Percentiles rank a stretch among this genome's conserved stretches.
phyloP scores from a whole-genome alignment of 1,284 basidiomycete genomes.

The Schizopora paradoxa region DNA sequence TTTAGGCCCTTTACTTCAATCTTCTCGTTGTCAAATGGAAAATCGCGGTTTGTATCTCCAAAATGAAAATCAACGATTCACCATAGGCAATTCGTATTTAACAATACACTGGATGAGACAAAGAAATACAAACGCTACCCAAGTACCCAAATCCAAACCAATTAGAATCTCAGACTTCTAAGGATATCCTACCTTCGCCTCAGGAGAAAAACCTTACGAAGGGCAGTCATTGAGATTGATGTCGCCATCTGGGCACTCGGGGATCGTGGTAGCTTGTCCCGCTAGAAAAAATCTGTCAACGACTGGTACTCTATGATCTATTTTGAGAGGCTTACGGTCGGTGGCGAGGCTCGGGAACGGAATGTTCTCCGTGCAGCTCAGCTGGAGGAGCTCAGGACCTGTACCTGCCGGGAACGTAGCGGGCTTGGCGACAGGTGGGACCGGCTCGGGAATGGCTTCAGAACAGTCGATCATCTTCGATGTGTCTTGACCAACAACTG shows the following conservation, averaged over 20 bases:
- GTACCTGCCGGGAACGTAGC: neutral
- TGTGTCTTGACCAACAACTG: conserved; percentile 28
- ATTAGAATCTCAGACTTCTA: no score
- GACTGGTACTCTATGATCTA: no score
- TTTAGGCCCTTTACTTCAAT: no score
- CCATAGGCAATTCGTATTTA: no score
- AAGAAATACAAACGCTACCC: no score
- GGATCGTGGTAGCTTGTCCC: conserved; percentile 13
- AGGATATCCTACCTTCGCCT: no score
- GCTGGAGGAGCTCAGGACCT: conserved; percentile 12
- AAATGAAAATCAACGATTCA: no score
- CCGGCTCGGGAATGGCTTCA: conserved; percentile 11
- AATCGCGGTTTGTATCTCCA: no score
- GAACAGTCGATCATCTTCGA: conserved; percentile 16
- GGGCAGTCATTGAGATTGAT: conserved; percentile 12
- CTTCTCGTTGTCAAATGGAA: no score
- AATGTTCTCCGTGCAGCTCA: conserved; percentile 9
- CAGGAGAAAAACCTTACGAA: conserved; percentile 3
- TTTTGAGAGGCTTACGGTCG: neutral
- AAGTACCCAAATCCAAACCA: no score
- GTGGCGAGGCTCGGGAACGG: conserved; percentile 17
- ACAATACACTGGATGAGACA: no score
- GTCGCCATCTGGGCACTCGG: conserved; percentile 10
- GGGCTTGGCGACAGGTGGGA: conserved; percentile 1
- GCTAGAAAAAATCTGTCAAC: no score